Evolutionary conservation across 192 early-diverging fungal genomes (phyloP).

Genomic region (Backusella mclennaniae): DNA sequence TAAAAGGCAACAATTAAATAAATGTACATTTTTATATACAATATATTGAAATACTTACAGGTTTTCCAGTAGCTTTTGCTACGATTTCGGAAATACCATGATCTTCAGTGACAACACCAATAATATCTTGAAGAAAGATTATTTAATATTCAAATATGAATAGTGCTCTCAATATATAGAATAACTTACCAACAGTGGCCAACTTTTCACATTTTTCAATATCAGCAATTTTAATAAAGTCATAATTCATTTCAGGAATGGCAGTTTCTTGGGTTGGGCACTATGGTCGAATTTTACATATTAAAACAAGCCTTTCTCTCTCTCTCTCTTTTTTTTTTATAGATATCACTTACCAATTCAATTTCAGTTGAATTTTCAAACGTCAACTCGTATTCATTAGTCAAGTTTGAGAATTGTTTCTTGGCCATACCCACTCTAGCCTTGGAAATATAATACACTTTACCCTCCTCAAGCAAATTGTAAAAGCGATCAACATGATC

Average conservation of each 20-base stretch:
- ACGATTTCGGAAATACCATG: slow-evolving; percentile 59
- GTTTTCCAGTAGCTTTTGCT: slow-evolving; percentile 55
- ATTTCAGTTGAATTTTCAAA: slow-evolving; percentile 73
- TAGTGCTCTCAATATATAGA: background rate
- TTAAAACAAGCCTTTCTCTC: too few species aligned
- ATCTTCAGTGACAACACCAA: slow-evolving; percentile 72
- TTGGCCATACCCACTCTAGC: slow-evolving; percentile 83
- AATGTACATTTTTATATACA: background rate
- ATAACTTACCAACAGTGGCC: slow-evolving; percentile 52
- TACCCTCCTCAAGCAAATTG: slow-evolving; percentile 73
- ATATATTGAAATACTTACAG: slow-evolving; percentile 41
- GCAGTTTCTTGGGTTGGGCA: slow-evolving; percentile 43
- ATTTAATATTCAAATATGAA: background rate
- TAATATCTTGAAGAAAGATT: slow-evolving; percentile 58
- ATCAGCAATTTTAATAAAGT: slow-evolving; percentile 67
- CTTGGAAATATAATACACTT: slow-evolving; percentile 78
- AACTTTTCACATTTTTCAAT: slow-evolving; percentile 73
- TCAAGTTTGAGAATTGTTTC: slow-evolving; percentile 74
- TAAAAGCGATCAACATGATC: slow-evolving; percentile 80
- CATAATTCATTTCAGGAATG: slow-evolving; percentile 53
- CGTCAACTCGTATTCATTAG: slow-evolving; percentile 92
- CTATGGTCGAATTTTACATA: slow-evolving; percentile 27
- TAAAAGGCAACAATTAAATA: background rate
- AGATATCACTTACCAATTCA: slow-evolving; percentile 35
- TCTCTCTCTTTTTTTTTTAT: background rate